These are phyloP conservation scores for Iberis pinnata DNA, from an alignment of 345 rosid species.

Conservation along the genomic window DNA sequence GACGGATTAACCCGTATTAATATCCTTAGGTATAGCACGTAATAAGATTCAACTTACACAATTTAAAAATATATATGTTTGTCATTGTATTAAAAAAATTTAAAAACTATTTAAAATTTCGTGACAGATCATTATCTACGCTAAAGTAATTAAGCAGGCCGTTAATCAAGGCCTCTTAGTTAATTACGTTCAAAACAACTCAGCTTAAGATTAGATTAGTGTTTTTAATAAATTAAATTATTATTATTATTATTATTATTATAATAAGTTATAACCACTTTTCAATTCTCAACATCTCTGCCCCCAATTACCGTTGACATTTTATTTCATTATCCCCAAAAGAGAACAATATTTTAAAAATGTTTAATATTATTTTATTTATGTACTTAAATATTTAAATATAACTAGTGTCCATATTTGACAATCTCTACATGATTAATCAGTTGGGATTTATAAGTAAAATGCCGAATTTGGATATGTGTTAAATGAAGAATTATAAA, in stretches of 20 bases:
- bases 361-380: not conserved
- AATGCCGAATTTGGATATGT: constrained; percentile 3
- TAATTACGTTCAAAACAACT: constrained; percentile 20
- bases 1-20: no score
- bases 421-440: constrained; percentile 13
- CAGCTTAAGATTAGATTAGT: constrained; percentile 12
- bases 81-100: not conserved
- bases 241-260: no score
- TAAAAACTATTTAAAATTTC: no score
- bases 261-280: constrained; percentile 17
- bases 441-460: not conserved
- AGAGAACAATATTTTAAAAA: constrained; percentile 12
- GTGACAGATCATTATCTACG: constrained; percentile 23
- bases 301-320: constrained; percentile 22
- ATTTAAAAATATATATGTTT: not conserved
- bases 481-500: not conserved
- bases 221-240: not conserved
- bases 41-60: constrained; percentile 19
- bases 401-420: constrained; percentile 18
- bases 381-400: constrained; percentile 4
- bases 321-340: constrained; percentile 15
- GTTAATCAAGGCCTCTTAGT: constrained; percentile 13
- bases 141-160: constrained; percentile 14
- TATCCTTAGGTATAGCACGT: not conserved
- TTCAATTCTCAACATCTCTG: constrained; percentile 5